These are phyloP conservation scores for Rhizopogon rudus DNA, from an alignment of 768 basidiomycete genomes.

Conservation along the genomic window DNA sequence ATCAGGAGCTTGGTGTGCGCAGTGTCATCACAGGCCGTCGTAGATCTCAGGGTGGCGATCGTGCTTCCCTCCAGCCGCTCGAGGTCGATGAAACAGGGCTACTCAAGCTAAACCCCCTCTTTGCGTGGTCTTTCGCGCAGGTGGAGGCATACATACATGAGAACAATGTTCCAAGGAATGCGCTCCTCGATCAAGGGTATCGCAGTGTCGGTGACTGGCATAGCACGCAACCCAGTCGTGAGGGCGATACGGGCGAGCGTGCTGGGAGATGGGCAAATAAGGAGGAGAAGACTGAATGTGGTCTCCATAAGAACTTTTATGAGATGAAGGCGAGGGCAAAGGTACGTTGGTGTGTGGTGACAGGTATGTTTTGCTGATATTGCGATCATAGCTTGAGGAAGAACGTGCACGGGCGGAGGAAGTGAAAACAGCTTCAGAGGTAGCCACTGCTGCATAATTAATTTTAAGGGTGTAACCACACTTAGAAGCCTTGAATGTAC, in stretches of 20 bases:
- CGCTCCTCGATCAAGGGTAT: constrained; percentile 86
- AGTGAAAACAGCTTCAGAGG: background rate
- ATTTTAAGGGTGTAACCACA: background rate
- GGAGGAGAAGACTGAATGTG: constrained; percentile 88
- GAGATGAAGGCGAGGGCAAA: constrained; percentile 59
- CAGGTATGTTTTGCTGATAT: background rate
- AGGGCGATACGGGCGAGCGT: constrained; percentile 71
- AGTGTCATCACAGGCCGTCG: constrained; percentile 95
- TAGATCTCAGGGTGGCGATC: constrained; percentile 89
- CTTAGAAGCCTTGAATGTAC: background rate
- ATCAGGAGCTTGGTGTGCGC: constrained; percentile 70
- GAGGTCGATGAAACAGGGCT: constrained; percentile 90
- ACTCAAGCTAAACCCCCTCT: constrained; percentile 92
- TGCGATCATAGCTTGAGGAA: background rate
- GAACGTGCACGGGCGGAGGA: background rate
- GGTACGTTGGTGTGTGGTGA: constrained; percentile 7
- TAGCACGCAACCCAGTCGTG: constrained; percentile 70
- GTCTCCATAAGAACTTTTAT: constrained; percentile 90
- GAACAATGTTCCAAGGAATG: constrained; percentile 84
- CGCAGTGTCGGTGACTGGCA: constrained; percentile 98
- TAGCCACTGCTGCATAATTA: background rate
- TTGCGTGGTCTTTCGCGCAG: constrained; percentile 77
- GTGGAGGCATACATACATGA: constrained; percentile 83
- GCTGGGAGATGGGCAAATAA: constrained; percentile 90
- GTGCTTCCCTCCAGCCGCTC: constrained; percentile 75